Conservation (phyloP, 2,329 filamentous ascomycete species). For the Cryphonectria nitschkei region DNA sequence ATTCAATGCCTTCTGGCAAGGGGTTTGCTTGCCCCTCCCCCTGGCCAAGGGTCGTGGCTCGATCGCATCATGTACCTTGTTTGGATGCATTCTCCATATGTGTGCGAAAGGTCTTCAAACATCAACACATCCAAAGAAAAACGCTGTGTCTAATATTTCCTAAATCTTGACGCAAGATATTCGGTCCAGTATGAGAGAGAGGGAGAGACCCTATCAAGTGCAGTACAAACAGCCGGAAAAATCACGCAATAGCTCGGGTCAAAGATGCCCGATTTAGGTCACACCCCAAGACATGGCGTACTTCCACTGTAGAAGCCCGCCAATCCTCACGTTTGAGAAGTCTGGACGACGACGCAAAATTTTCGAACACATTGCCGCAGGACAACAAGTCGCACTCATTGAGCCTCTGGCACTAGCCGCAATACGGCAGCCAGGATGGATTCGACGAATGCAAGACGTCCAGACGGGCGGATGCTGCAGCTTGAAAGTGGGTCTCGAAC, state of each 20-base stretch:
- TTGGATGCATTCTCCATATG: neutral
- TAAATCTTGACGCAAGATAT: neutral
- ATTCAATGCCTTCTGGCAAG: neutral
- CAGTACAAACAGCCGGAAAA: neutral
- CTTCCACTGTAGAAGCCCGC: slow-evolving; percentile 6
- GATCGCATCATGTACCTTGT: neutral
- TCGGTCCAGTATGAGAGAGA: neutral
- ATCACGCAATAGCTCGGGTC: slow-evolving; percentile 5
- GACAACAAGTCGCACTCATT: neutral
- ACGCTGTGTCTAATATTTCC: neutral
- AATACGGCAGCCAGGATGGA: neutral
- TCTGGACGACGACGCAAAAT: neutral
- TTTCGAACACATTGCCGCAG: neutral
- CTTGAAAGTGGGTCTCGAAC: neutral
- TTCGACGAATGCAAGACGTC: slow-evolving; percentile 11
- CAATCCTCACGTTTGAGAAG: slow-evolving; percentile 7
- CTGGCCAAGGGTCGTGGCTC: no score
- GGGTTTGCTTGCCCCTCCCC: neutral
- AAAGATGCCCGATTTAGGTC: slow-evolving; percentile 18
- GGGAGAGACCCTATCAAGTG: neutral
- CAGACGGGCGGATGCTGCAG: neutral
- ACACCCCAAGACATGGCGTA: neutral
- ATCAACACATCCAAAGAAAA: neutral
- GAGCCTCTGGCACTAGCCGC: neutral
- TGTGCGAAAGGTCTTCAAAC: neutral